Evolutionary conservation across 495 filamentous ascomycete genomes (phyloP).

Genomic region (Podospora sp.): DNA sequence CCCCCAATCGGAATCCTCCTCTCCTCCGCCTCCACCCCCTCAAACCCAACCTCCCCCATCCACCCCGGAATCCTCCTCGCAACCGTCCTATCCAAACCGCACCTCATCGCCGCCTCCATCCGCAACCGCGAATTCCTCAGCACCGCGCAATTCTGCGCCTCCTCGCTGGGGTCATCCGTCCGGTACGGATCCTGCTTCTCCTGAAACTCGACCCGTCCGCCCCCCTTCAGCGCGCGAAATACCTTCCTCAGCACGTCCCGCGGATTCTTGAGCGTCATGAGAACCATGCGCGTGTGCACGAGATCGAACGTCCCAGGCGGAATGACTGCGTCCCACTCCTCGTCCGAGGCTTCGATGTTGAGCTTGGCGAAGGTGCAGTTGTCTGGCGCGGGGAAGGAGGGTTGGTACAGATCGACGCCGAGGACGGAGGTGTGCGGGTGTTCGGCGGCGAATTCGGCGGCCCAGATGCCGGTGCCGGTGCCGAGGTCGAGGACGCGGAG

Average conservation of each 20-base stretch:
- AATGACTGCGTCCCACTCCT: constrained; percentile 48
- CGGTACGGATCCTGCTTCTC: constrained; percentile 32
- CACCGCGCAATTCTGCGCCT: constrained; percentile 28
- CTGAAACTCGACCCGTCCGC: constrained; percentile 38
- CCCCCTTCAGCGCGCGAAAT: constrained; percentile 40
- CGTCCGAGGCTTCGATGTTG: constrained; percentile 44
- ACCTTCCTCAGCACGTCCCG: constrained; percentile 40
- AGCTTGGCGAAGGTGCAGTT: constrained; percentile 57
- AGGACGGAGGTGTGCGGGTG: constrained; percentile 54
- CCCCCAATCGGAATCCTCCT: constrained; percentile 42
- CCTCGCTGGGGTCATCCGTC: constrained; percentile 33
- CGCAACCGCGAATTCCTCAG: constrained; percentile 23
- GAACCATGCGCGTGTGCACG: constrained; percentile 61
- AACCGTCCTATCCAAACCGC: constrained; percentile 26
- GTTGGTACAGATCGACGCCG: constrained; percentile 64
- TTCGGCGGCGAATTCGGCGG: constrained; percentile 44
- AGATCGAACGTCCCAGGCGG: constrained; percentile 59
- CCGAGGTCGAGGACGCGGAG: constrained; percentile 16
- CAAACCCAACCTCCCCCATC: constrained; percentile 61
- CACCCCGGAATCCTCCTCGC: constrained; percentile 53
- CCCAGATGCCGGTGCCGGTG: constrained; percentile 34
- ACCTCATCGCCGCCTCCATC: constrained; percentile 24
- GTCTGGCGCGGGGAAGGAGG: constrained; percentile 51
- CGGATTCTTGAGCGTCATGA: constrained; percentile 60
- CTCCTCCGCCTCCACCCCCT: constrained; percentile 46